phyloP scores from a whole-genome alignment of 1,284 basidiomycete genomes.

The Puccinia hordei region DNA sequence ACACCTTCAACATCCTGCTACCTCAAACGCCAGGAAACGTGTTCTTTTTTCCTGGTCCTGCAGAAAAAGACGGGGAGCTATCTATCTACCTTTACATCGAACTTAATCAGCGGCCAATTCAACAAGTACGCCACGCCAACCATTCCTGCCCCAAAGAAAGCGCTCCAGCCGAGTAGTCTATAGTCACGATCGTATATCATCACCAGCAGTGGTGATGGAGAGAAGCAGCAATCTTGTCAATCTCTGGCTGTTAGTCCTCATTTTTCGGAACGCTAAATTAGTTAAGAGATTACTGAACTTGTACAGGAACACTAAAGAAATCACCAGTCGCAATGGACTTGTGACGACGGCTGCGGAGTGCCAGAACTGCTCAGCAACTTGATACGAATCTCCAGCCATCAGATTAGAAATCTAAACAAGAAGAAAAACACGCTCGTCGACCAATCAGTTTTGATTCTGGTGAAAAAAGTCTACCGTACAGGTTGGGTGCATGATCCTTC shows the following conservation, averaged over 20 bases:
- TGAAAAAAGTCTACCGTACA: background rate
- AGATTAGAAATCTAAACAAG: slow-evolving; percentile 41
- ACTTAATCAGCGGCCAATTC: slow-evolving; percentile 51
- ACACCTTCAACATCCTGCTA: too few species aligned
- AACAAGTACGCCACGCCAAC: slow-evolving; percentile 47
- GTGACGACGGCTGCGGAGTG: slow-evolving; percentile 64
- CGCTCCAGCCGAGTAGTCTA: slow-evolving; percentile 45
- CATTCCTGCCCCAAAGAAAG: slow-evolving; percentile 35
- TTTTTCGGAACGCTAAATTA: background rate
- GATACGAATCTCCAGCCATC: slow-evolving; percentile 69
- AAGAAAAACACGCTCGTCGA: slow-evolving; percentile 63
- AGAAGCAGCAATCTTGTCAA: too few species aligned
- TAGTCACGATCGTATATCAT: background rate
- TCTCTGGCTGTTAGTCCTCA: background rate
- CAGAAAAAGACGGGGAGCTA: slow-evolving; percentile 21
- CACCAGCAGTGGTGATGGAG: too few species aligned
- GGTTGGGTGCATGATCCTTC: background rate
- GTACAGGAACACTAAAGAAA: slow-evolving; percentile 45
- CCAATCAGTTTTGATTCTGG: slow-evolving; percentile 60
- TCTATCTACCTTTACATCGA: slow-evolving; percentile 45
- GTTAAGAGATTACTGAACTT: background rate
- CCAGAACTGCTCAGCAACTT: slow-evolving; percentile 73
- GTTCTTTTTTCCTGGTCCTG: background rate
- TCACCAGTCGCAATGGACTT: slow-evolving; percentile 34
- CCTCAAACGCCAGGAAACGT: too few species aligned